Base-by-base conservation (phyloP, 2,329 filamentous ascomycete species). In the Fusarium sterilihyphosum region DNA sequence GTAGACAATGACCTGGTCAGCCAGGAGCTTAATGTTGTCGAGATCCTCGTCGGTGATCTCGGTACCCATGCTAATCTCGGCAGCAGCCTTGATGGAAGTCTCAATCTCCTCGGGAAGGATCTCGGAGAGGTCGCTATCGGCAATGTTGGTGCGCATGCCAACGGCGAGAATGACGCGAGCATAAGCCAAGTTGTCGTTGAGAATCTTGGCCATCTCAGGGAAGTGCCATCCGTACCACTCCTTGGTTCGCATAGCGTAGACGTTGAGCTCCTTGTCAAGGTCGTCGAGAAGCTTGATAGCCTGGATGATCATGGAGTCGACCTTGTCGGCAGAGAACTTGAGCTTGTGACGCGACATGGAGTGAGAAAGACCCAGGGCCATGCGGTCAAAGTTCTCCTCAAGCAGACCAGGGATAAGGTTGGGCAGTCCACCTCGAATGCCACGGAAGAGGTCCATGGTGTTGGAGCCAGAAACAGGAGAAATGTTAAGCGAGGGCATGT, bases 161-260 rank as follows among this genome's bases (percentile, higher is more conserved):
- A 97, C 94, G 75, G 92, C 90, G 58, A 98, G 86, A 67, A 99
- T 94, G 67, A 99, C 92, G 77, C 92, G 92, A 69, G 95, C 92
- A 83, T 98, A 99, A 75, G 95, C 95, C 73, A 98, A 87, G 85
- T 99, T 99, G 88, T 99, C 96, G 84, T 97, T 97, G 78, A 98
- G 89, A 81, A 98, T 98, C 86, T 95, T 96, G 81, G 94, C 95
- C 89, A 99, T 92, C 87, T 99, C 96, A 46, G 96, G 96, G 88
- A 98, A 99, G 85, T 98, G 96, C 96, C 96, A 99, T 80, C 96
- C 96, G 83, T 99, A 99, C 96, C 96, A 99, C 85, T 99, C 96
- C 91, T 98, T 98, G 72, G 98, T 95, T 83, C 96, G 90, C 96
- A 99, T 99, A 75, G 96, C 96, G 82, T 98, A 98, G 78, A 94